Conservation (phyloP, 2,329 filamentous ascomycete genomes). For the Stromatinia cepivora region DNA sequence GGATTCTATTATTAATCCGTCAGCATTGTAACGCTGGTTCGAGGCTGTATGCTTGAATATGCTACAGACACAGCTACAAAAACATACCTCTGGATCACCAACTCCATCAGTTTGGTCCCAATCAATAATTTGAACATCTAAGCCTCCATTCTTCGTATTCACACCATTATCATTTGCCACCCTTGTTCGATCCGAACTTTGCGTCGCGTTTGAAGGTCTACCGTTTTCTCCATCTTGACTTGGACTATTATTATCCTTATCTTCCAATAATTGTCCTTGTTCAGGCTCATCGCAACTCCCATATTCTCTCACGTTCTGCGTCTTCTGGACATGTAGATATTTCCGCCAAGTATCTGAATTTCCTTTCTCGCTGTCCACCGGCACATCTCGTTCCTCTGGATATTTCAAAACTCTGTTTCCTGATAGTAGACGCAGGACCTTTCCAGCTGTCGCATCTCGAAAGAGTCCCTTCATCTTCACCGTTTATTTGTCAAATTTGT, state of each 20-base stretch:
- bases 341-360: neutral
- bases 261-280: neutral
- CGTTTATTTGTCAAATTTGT: neutral
- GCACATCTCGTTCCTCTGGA: neutral
- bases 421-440: neutral
- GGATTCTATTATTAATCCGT: conserved; percentile 49
- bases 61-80: neutral
- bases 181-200: neutral
- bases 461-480: conserved; percentile 13
- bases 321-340: conserved; percentile 2
- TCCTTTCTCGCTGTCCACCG: neutral
- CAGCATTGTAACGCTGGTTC: neutral
- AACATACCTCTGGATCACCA: conserved; percentile 47
- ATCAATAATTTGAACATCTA: conserved; percentile 46
- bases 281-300: neutral
- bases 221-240: neutral
- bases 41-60: neutral
- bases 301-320: conserved; percentile 3
- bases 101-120: conserved; percentile 52
- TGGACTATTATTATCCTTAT: neutral
- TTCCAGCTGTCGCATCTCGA: conserved; percentile 10
- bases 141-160: conserved; percentile 44
- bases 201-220: neutral
- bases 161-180: neutral
- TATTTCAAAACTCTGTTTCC: neutral